phyloP scores from a whole-genome alignment of 495 filamentous ascomycete species.

The Penicillium subrubescens region DNA sequence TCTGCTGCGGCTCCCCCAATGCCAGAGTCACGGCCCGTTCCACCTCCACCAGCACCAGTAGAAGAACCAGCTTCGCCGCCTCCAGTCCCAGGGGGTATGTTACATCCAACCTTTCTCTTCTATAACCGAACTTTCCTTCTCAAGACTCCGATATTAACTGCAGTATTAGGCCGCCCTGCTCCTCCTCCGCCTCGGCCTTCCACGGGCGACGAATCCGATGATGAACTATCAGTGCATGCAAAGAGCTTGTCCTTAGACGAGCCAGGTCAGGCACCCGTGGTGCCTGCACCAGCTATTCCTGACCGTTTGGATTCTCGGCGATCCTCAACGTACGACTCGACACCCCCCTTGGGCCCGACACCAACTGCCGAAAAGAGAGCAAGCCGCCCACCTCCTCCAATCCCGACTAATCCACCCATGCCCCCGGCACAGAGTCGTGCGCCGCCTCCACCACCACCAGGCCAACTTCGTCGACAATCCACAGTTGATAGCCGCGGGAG shows the following conservation, averaged over 20 bases:
- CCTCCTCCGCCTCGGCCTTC: constrained; percentile 52
- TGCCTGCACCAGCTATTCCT: constrained; percentile 47
- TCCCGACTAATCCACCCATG: constrained; percentile 48
- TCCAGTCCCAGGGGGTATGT: constrained; percentile 69
- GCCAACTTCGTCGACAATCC: constrained; percentile 57
- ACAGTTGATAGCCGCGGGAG: constrained; percentile 57
- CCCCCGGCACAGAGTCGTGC: constrained; percentile 62
- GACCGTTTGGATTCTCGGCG: constrained; percentile 48
- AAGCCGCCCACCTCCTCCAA: constrained; percentile 54
- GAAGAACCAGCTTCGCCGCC: constrained; percentile 70
- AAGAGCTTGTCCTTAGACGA: constrained; percentile 46
- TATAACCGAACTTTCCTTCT: background rate
- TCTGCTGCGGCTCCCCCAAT: constrained; percentile 36
- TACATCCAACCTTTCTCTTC: background rate
- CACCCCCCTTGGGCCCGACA: constrained; percentile 56
- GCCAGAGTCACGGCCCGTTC: constrained; percentile 38
- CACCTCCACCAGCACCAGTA: constrained; percentile 59
- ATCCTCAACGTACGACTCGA: constrained; percentile 41
- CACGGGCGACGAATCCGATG: constrained; percentile 88
- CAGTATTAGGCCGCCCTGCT: constrained; percentile 56
- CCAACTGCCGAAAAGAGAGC: constrained; percentile 48
- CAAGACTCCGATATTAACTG: constrained; percentile 22
- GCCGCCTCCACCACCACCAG: constrained; percentile 79
- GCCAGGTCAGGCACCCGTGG: constrained; percentile 45
- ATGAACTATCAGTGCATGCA: constrained; percentile 79